Percentiles rank a stretch among this genome's conserved stretches.
phyloP scores from a whole-genome alignment of 441 rosid genomes.

The Aquilaria agallochum region DNA sequence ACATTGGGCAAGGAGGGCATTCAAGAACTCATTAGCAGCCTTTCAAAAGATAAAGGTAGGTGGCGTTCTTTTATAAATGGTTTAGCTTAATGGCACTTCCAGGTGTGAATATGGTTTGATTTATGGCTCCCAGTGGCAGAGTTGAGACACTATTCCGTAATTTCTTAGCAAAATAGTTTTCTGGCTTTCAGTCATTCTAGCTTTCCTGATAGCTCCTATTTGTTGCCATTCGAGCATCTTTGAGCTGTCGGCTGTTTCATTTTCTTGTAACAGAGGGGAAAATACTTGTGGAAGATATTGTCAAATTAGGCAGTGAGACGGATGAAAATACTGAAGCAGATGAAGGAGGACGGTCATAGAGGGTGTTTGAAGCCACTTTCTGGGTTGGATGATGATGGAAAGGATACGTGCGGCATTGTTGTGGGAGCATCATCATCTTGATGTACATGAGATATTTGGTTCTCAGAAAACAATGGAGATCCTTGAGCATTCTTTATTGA shows the following conservation, averaged over 20 bases:
- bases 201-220: neutral
- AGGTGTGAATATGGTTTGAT: neutral
- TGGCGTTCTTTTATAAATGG: neutral
- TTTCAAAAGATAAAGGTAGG: constrained; percentile 81
- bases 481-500: too few species aligned
- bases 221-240: neutral
- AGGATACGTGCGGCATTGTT: too few species aligned
- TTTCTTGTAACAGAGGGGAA: constrained; percentile 45
- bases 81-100: neutral
- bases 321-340: constrained; percentile 36
- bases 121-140: neutral
- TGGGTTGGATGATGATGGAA: too few species aligned
- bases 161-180: too few species aligned
- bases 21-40: constrained; percentile 77
- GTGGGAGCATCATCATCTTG: too few species aligned
- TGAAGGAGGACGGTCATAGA: constrained; percentile 28
- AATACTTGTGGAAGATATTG: constrained; percentile 57
- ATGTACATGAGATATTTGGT: too few species aligned
- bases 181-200: too few species aligned
- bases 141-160: too few species aligned
- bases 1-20: constrained; percentile 83
- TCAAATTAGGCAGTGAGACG: constrained; percentile 48
- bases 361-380: neutral
- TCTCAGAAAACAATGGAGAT: too few species aligned
- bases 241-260: neutral